Evolutionary conservation across 805 yeast species (phyloP).

Genomic region (Wickerhamomyces pijperi): DNA sequence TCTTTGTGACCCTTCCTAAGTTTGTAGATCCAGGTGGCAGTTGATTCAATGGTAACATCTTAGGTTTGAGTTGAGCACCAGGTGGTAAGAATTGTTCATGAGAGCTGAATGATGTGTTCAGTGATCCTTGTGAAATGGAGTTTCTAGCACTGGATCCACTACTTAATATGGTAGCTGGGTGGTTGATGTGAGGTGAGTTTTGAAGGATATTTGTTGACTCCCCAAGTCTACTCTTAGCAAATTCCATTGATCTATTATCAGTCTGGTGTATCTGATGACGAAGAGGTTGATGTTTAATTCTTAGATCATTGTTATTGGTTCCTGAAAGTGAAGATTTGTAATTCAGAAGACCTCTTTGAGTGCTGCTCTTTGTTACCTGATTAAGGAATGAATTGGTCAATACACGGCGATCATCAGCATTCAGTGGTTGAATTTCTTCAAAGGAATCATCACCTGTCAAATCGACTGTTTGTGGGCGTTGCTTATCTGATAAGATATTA

Average conservation of each 20-base stretch:
- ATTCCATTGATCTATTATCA: slow-evolving; percentile 3
- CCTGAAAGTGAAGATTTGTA: background rate
- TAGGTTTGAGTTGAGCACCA: background rate
- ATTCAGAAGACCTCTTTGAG: slow-evolving; percentile 4
- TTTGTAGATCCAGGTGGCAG: background rate
- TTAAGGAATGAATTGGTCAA: slow-evolving; percentile 12
- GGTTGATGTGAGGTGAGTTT: slow-evolving; percentile 4
- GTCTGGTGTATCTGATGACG: background rate
- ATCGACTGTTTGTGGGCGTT: slow-evolving; percentile 13
- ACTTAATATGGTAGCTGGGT: slow-evolving; percentile 2
- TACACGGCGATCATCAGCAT: background rate
- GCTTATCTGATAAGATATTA: background rate
- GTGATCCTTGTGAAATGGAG: slow-evolving; percentile 7
- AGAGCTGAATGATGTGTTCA: slow-evolving; percentile 7
- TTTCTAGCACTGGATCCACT: slow-evolving; percentile 4
- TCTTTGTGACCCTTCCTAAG: slow-evolving; percentile 3
- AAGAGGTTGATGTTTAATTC: background rate
- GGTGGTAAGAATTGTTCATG: slow-evolving; percentile 1
- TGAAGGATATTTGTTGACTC: slow-evolving; percentile 14
- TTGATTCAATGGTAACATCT: background rate
- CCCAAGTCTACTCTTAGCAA: slow-evolving; percentile 11
- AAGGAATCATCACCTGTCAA: slow-evolving; percentile 11
- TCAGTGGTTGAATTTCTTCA: slow-evolving; percentile 4
- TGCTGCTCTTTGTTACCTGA: slow-evolving; percentile 11
- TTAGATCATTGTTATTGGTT: no score